These are phyloP conservation scores for Lanmaoa rubissima DNA, from an alignment of 768 basidiomycete species.

Conservation along the genomic window DNA sequence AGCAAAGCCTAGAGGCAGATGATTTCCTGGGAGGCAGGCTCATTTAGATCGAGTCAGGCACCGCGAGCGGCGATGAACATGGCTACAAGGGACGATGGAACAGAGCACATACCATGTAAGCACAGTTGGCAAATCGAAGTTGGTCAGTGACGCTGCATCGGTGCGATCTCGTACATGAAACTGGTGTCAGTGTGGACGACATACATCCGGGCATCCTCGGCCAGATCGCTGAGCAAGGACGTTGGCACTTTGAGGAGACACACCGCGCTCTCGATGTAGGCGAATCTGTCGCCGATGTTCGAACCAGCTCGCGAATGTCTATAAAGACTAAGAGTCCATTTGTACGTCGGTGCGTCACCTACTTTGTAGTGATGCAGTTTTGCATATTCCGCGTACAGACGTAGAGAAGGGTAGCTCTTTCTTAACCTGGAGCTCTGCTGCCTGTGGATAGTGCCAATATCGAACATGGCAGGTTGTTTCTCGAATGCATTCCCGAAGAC, in stretches of 20 bases:
- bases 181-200: slow-evolving; percentile 66
- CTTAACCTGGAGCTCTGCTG: too few relatives aligned
- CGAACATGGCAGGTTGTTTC: too few relatives aligned
- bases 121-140: slow-evolving; percentile 84
- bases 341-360: too few relatives aligned
- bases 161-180: slow-evolving; percentile 89
- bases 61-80: neutral
- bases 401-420: too few relatives aligned
- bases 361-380: too few relatives aligned
- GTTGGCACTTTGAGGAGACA: slow-evolving; percentile 59
- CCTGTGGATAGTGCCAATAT: too few relatives aligned
- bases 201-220: slow-evolving; percentile 29
- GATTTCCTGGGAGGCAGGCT: slow-evolving; percentile 51
- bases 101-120: slow-evolving; percentile 72
- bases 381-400: too few relatives aligned
- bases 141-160: slow-evolving; percentile 95
- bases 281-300: slow-evolving; percentile 85
- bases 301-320: slow-evolving; percentile 58
- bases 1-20: too few relatives aligned
- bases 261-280: slow-evolving; percentile 77
- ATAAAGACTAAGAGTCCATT: too few relatives aligned
- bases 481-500: too few relatives aligned
- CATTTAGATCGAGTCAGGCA: slow-evolving; percentile 59
- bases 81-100: neutral
- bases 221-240: slow-evolving; percentile 24